A percentile compares a stretch with the other conserved stretches of the same genome.
Evolutionary conservation across 2,329 filamentous ascomycete genomes (phyloP).

Genomic region (Fusarium goolgardi): DNA sequence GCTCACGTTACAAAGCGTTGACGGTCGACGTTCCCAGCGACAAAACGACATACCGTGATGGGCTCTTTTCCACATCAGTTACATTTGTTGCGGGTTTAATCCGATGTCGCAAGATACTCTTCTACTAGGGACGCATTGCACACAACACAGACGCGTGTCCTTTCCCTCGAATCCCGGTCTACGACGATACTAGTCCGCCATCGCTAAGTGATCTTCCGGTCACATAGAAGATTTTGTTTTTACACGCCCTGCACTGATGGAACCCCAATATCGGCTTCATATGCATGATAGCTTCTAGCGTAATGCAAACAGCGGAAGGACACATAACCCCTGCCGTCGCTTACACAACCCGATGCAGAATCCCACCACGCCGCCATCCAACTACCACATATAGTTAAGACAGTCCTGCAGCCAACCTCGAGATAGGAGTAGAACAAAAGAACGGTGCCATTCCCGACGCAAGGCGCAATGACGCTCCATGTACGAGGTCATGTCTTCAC

Average conservation of each 20-base stretch:
- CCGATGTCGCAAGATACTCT: neutral
- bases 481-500: neutral
- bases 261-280: neutral
- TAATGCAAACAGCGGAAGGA: neutral
- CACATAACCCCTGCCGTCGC: constrained; percentile 8
- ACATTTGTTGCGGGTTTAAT: neutral
- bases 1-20: too few species aligned
- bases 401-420: constrained; percentile 4
- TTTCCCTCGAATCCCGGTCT: neutral
- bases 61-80: neutral
- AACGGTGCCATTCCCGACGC: constrained; percentile 34
- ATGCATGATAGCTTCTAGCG: constrained; percentile 22
- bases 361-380: neutral
- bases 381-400: constrained; percentile 12
- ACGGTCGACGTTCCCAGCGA: too few species aligned
- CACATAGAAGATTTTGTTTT: neutral
- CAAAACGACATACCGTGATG: neutral
- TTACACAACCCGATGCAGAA: constrained; percentile 14
- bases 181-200: neutral
- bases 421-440: constrained; percentile 12
- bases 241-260: neutral
- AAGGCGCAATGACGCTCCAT: neutral
- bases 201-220: neutral
- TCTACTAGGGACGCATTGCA: neutral
- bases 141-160: neutral